These are phyloP conservation scores for Cladosporium sp. DNA, from an alignment of 2,329 filamentous ascomycete species.

Conservation along the genomic window DNA sequence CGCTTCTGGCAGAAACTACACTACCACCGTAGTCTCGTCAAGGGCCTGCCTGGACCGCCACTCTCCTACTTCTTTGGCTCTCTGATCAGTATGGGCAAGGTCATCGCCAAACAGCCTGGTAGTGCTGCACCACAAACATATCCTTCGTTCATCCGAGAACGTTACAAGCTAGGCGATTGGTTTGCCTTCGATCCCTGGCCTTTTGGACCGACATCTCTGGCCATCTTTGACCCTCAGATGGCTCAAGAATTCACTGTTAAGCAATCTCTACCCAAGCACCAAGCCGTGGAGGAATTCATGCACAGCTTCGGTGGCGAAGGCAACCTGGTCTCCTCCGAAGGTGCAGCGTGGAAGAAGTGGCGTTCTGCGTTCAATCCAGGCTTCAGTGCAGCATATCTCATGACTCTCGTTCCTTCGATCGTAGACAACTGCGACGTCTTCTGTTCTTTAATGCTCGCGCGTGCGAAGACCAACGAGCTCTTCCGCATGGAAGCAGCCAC, in stretches of 20 bases:
- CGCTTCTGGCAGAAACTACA: slow-evolving; percentile 32
- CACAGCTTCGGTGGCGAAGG: slow-evolving; percentile 39
- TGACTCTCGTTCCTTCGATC: slow-evolving; percentile 41
- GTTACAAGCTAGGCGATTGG: slow-evolving; percentile 39
- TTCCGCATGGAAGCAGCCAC: slow-evolving; percentile 44
- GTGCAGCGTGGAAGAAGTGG: slow-evolving; percentile 46
- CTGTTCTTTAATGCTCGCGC: slow-evolving; percentile 36
- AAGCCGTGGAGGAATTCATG: slow-evolving; percentile 33
- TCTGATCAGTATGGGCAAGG: slow-evolving; percentile 41
- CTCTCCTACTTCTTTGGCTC: slow-evolving; percentile 45
- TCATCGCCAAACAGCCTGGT: slow-evolving; percentile 36
- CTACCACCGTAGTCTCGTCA: slow-evolving; percentile 29
- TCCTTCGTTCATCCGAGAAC: slow-evolving; percentile 37
- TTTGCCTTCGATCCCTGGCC: slow-evolving; percentile 52
- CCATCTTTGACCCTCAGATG: slow-evolving; percentile 42
- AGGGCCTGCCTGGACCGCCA: slow-evolving; percentile 41
- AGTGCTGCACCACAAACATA: slow-evolving; percentile 40
- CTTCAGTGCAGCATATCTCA: slow-evolving; percentile 41
- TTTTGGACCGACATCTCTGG: slow-evolving; percentile 35
- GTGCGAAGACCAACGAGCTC: slow-evolving; percentile 38
- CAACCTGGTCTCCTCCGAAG: slow-evolving; percentile 42
- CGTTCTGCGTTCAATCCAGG: slow-evolving; percentile 46
- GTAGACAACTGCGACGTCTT: slow-evolving; percentile 39
- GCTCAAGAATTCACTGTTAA: slow-evolving; percentile 41
- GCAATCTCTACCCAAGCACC: slow-evolving; percentile 38